Evolutionary conservation across 2,329 filamentous ascomycete genomes (phyloP).

Genomic region (Aspergillus awamori): DNA sequence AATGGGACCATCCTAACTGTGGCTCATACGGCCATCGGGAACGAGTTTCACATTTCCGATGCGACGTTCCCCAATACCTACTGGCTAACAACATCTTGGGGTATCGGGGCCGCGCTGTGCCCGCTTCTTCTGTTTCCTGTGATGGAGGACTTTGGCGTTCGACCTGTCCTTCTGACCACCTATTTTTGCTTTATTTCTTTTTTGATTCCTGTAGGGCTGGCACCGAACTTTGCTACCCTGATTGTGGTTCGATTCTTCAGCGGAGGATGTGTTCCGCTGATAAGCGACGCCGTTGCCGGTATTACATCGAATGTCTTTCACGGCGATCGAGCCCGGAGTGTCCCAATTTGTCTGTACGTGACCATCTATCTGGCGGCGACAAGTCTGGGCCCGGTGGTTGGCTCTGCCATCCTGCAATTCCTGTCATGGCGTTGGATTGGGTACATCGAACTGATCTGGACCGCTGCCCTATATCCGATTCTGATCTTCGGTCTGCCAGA

Average conservation of each 20-base stretch:
- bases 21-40: slow-evolving; percentile 41
- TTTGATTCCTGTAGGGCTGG: slow-evolving; percentile 45
- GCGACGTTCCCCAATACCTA: slow-evolving; percentile 35
- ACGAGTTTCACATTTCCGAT: slow-evolving; percentile 34
- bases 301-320: slow-evolving; percentile 37
- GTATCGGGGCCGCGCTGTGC: slow-evolving; percentile 31
- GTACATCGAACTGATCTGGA: slow-evolving; percentile 46
- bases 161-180: slow-evolving; percentile 43
- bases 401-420: slow-evolving; percentile 36
- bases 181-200: slow-evolving; percentile 45
- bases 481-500: slow-evolving; percentile 44
- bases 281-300: slow-evolving; percentile 40
- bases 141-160: slow-evolving; percentile 46
- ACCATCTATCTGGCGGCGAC: slow-evolving; percentile 43
- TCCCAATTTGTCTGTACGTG: slow-evolving; percentile 47
- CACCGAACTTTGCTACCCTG: slow-evolving; percentile 50
- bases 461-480: slow-evolving; percentile 38
- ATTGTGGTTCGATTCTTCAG: slow-evolving; percentile 48
- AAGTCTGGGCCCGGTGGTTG: slow-evolving; percentile 49
- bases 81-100: slow-evolving; percentile 40
- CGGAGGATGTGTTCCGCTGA: slow-evolving; percentile 44
- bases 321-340: slow-evolving; percentile 36
- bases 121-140: slow-evolving; percentile 36
- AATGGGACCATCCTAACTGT: slow-evolving; percentile 46
- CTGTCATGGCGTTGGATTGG: slow-evolving; percentile 44